Evolutionary conservation across 352 stramenopile species (phyloP).

Genomic region (Phytopythium kandeliae): DNA sequence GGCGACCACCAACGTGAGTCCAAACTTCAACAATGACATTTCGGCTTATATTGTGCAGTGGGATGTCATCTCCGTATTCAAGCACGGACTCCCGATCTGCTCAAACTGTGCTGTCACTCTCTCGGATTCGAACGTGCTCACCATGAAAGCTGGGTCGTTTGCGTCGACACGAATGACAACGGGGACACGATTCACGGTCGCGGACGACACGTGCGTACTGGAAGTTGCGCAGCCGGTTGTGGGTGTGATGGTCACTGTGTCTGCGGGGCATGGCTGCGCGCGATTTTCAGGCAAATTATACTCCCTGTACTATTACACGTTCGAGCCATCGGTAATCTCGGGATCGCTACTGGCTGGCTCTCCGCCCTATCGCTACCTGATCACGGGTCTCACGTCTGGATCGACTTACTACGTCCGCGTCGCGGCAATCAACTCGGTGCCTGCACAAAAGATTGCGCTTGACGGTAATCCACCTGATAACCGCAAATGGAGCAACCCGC

Average conservation of each 20-base stretch:
- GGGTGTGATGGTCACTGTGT: slow-evolving; percentile 9
- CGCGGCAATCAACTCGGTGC: slow-evolving; percentile 88
- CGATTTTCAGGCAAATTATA: slow-evolving; percentile 46
- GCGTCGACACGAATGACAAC: slow-evolving; percentile 14
- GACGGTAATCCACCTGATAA: slow-evolving; percentile 81
- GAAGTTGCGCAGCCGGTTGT: slow-evolving; percentile 10
- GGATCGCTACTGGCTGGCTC: slow-evolving; percentile 61
- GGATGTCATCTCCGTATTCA: slow-evolving; percentile 67
- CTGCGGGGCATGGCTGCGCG: slow-evolving; percentile 16
- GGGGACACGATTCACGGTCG: slow-evolving; percentile 47
- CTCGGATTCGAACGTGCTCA: slow-evolving; percentile 20
- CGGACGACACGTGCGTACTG: slow-evolving; percentile 42
- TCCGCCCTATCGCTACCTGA: slow-evolving; percentile 77
- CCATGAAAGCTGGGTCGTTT: slow-evolving; percentile 12
- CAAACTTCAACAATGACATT: slow-evolving; percentile 83
- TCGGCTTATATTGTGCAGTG: slow-evolving; percentile 88
- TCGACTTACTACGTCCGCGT: slow-evolving; percentile 91
- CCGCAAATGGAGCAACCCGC: slow-evolving; percentile 85
- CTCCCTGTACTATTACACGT: slow-evolving; percentile 60
- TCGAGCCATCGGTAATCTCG: slow-evolving; percentile 34
- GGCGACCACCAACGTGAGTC: slow-evolving; percentile 39
- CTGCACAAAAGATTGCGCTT: slow-evolving; percentile 78
- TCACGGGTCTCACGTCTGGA: slow-evolving; percentile 51
- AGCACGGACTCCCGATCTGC: slow-evolving; percentile 52
- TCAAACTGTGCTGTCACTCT: slow-evolving; percentile 34